Evolutionary conservation across 2,329 filamentous ascomycete species (phyloP).

Genomic region (Cytospora schulzeri): DNA sequence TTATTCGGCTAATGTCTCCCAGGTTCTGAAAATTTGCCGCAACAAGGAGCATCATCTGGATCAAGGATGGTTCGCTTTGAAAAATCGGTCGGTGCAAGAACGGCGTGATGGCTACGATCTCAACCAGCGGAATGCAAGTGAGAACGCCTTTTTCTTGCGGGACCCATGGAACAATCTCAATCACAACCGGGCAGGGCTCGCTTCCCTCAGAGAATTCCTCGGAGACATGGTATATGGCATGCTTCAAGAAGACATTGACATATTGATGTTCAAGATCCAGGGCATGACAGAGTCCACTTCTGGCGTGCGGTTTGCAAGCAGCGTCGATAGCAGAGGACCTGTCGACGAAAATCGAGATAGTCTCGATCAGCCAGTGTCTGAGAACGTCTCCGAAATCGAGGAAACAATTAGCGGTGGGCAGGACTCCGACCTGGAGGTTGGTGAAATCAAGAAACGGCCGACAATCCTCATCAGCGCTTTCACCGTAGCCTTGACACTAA

Average conservation of each 20-base stretch:
- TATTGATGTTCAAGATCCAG: constrained; percentile 15
- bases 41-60: constrained; percentile 15
- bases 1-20: no score
- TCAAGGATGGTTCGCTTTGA: constrained; percentile 19
- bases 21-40: constrained; percentile 6
- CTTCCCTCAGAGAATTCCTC: constrained; percentile 9
- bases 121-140: constrained; percentile 31
- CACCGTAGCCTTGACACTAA: constrained; percentile 11
- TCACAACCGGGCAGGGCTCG: not conserved
- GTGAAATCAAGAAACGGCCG: constrained; percentile 11
- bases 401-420: not conserved
- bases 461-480: constrained; percentile 16
- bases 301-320: not conserved
- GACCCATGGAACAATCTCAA: not conserved
- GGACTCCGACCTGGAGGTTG: constrained; percentile 11
- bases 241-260: constrained; percentile 16
- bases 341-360: not conserved
- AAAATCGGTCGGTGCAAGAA: constrained; percentile 21
- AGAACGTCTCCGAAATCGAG: not conserved
- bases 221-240: constrained; percentile 15
- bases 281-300: constrained; percentile 4
- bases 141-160: constrained; percentile 22
- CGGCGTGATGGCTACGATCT: constrained; percentile 28
- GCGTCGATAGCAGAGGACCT: not conserved
- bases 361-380: not conserved